Conservation (phyloP, 2,329 filamentous ascomycete genomes). For the Camptophora hylomeconis region DNA sequence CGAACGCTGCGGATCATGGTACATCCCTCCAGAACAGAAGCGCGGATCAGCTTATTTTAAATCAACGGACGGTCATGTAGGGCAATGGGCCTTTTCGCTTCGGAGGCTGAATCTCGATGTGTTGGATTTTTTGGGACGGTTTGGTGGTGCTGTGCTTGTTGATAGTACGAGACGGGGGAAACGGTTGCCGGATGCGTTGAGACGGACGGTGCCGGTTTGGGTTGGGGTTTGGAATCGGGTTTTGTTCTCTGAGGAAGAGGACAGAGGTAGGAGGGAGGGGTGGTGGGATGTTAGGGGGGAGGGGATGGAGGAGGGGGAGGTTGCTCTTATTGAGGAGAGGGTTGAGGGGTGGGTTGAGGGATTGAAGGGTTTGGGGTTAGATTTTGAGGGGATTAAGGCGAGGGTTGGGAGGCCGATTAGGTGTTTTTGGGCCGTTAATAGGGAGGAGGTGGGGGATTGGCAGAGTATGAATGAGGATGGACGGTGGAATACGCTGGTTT, state of each 20-base stretch:
- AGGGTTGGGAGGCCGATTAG: slow-evolving; percentile 9
- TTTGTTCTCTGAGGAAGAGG: slow-evolving; percentile 49
- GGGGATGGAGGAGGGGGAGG: slow-evolving; percentile 56
- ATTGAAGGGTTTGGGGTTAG: slow-evolving; percentile 27
- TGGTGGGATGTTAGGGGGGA: slow-evolving; percentile 2
- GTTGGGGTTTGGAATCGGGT: slow-evolving; percentile 70
- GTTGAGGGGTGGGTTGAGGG: slow-evolving; percentile 44
- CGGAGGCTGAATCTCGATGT: slow-evolving; percentile 75
- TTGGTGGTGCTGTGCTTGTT: slow-evolving; percentile 58
- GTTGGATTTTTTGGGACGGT: slow-evolving; percentile 49
- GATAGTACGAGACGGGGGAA: slow-evolving; percentile 91
- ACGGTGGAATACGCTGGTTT: slow-evolving; percentile 48
- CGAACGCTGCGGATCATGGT: slow-evolving; percentile 94
- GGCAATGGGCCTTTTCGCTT: slow-evolving; percentile 81
- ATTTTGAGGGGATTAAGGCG: slow-evolving; percentile 8
- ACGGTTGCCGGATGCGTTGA: slow-evolving; percentile 85
- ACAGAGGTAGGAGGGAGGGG: background rate
- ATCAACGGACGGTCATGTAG: slow-evolving; percentile 86
- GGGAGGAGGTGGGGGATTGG: slow-evolving; percentile 1
- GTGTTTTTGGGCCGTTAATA: slow-evolving; percentile 13
- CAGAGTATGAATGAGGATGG: background rate
- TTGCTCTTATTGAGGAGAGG: slow-evolving; percentile 58
- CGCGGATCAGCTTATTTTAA: slow-evolving; percentile 82
- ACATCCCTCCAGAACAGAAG: slow-evolving; percentile 56
- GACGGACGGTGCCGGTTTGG: slow-evolving; percentile 91